phyloP scores from a whole-genome alignment of 2,329 filamentous ascomycete genomes.

The Westerdykella aurantiaca region DNA sequence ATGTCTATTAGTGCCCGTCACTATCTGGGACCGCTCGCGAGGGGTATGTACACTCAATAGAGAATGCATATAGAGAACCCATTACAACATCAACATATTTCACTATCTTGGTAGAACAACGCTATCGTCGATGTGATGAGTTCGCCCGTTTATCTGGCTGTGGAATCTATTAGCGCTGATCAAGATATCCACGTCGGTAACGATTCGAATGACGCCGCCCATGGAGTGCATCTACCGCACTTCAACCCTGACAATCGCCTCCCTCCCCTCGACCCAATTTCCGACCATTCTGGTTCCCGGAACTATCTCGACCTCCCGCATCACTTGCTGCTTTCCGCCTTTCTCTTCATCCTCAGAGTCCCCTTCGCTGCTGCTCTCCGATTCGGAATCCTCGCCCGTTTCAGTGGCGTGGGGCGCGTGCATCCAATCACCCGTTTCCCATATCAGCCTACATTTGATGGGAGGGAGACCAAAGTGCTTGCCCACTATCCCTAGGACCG shows the following conservation, averaged over 20 bases:
- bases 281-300: conserved; percentile 77
- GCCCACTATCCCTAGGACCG: conserved; percentile 71
- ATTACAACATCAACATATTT: too few relatives aligned
- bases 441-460: conserved; percentile 62
- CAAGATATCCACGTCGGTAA: too few relatives aligned
- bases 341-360: conserved; percentile 23
- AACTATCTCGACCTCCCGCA: conserved; percentile 71
- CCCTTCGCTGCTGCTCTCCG: conserved; percentile 32
- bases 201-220: too few relatives aligned
- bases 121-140: too few relatives aligned
- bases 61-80: too few relatives aligned
- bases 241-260: conserved; percentile 68
- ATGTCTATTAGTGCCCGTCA: too few relatives aligned
- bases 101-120: too few relatives aligned
- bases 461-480: conserved; percentile 63
- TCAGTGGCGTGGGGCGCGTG: conserved; percentile 58
- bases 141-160: too few relatives aligned
- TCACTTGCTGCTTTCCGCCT: conserved; percentile 54
- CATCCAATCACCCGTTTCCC: conserved; percentile 90
- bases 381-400: conserved; percentile 46
- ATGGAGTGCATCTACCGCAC: conserved; percentile 13
- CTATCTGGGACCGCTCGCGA: too few relatives aligned
- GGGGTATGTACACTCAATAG: too few relatives aligned
- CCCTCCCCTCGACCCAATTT: conserved; percentile 70
- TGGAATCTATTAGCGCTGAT: too few relatives aligned